phyloP scores from a whole-genome alignment of 495 filamentous ascomycete genomes.

The Cercophora sp. region DNA sequence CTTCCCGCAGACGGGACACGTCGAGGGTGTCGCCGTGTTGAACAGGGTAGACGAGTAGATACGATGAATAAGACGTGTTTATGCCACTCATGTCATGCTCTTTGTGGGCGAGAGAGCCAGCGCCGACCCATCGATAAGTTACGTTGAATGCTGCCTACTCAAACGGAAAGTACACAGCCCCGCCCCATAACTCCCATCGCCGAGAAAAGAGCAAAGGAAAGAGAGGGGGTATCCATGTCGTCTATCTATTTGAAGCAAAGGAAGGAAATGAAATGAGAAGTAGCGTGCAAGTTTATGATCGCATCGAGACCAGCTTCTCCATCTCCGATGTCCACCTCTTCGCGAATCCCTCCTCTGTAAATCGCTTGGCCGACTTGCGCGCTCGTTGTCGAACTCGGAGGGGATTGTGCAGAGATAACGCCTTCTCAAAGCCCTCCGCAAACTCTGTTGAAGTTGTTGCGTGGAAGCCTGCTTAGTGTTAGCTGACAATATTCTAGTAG shows the following conservation, averaged over 20 bases:
- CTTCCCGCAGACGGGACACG: slow-evolving; percentile 96
- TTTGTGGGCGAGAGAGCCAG: too few species aligned
- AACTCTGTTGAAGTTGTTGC: slow-evolving; percentile 74
- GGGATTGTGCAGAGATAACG: slow-evolving; percentile 60
- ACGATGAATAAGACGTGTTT: too few species aligned
- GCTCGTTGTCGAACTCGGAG: slow-evolving; percentile 70
- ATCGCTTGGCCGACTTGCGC: slow-evolving; percentile 68
- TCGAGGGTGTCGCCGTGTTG: slow-evolving; percentile 88
- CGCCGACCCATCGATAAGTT: not conserved
- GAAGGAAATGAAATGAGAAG: not conserved
- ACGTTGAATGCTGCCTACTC: not conserved
- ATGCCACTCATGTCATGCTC: too few species aligned
- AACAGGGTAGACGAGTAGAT: slow-evolving; percentile 44
- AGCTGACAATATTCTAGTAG: slow-evolving; percentile 4
- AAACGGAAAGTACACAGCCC: too few species aligned
- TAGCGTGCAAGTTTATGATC: too few species aligned
- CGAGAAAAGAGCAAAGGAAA: too few species aligned
- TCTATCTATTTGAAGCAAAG: slow-evolving; percentile 7
- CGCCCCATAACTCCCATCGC: not conserved
- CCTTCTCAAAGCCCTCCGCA: slow-evolving; percentile 71
- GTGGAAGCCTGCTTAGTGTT: slow-evolving; percentile 62
- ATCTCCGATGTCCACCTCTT: slow-evolving; percentile 68
- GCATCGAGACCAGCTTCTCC: slow-evolving; percentile 58
- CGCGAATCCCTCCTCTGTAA: slow-evolving; percentile 83
- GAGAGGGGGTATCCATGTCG: slow-evolving; percentile 22